These are phyloP conservation scores for Suillus plorans DNA, from an alignment of 768 basidiomycete genomes.

Conservation along the genomic window DNA sequence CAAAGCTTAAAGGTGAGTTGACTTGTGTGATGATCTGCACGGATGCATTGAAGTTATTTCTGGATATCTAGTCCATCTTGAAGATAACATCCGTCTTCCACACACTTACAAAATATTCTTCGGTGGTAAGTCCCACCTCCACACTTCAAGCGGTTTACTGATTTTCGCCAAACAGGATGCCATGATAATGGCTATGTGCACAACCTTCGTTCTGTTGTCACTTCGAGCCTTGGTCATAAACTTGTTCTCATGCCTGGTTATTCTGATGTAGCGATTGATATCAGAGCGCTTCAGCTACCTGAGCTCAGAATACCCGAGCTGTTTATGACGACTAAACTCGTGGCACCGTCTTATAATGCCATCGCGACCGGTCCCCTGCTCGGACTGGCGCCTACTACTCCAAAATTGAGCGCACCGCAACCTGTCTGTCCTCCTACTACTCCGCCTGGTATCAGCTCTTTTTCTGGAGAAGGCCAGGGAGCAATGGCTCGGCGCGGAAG, in stretches of 20 bases:
- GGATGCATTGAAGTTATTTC: slow-evolving; percentile 3
- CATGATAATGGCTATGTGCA: slow-evolving; percentile 75
- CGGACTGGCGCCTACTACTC: slow-evolving; percentile 17
- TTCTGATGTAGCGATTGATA: slow-evolving; percentile 56
- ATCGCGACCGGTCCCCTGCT: slow-evolving; percentile 26
- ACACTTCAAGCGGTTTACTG: neutral
- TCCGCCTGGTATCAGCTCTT: slow-evolving; percentile 2
- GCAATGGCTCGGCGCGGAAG: slow-evolving; percentile 20
- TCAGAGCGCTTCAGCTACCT: slow-evolving; percentile 56
- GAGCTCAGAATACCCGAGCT: slow-evolving; percentile 53
- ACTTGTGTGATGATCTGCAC: neutral
- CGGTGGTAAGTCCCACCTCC: slow-evolving; percentile 44
- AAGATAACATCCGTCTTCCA: slow-evolving; percentile 46
- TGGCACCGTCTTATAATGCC: slow-evolving; percentile 24
- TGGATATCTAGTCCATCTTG: slow-evolving; percentile 35
- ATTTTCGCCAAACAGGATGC: slow-evolving; percentile 43
- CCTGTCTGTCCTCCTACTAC: slow-evolving; percentile 1
- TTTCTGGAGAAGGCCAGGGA: slow-evolving; percentile 16
- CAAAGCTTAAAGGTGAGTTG: slow-evolving; percentile 66
- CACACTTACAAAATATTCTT: slow-evolving; percentile 69
- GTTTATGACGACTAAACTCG: slow-evolving; percentile 59
- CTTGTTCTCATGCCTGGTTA: slow-evolving; percentile 66
- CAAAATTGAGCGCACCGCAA: slow-evolving; percentile 13
- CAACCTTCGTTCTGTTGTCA: slow-evolving; percentile 60
- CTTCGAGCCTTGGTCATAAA: slow-evolving; percentile 63